Evolutionary conservation across 441 rosid species (phyloP), one percentile per base, ranked within the genome.

Genomic region (Brassica hybrid): DNA sequence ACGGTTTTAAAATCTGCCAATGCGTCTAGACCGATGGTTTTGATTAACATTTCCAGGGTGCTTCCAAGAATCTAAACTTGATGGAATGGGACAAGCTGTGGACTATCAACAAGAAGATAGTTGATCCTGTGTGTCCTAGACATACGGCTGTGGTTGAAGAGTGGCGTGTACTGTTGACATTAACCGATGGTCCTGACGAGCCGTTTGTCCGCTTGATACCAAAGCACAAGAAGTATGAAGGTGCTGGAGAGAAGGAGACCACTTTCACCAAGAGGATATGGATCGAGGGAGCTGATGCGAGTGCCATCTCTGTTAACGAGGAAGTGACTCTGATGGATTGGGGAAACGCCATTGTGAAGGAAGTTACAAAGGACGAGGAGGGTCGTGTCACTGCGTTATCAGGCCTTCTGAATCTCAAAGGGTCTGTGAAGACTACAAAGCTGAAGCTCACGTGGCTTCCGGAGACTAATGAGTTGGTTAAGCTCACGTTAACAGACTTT

Each of bases 41-140:
- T 50, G 19, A 50, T 50, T 6, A 50, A 50, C 1, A 3, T 84
- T 79, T 41, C 17, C 85, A 90, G 96, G 92, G 98, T 1, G 97
- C 97, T 19, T 95, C 96, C 0, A 95, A 93, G 79, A 95, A 95
- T 83, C 90, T 93, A 50, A 95, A 93, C 74, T 89, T 93, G 58
- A 91, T 89, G 94, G 98, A 91, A 68, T 91, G 97, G 99, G 99
- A 93, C 84, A 93, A 93, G 78, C 90, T 95, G 52, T 95, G 99
- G 99, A 83, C 92, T 14, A 93, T 95, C 36, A 95, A 95, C 71
- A 95, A 95, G 90, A 89, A 87, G 82, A 93, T 95, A 36, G 57
- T 95, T 19, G 98, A 95, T 85, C 99, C 99, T 21, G 94, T 93
- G 72, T 95, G 99, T 69, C 96, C 98, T 10, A 86, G 98, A 76